Evolutionary conservation across 2,329 filamentous ascomycete genomes (phyloP), one percentile per base, ranked within the genome.

Genomic region (Volutella citrinella): DNA sequence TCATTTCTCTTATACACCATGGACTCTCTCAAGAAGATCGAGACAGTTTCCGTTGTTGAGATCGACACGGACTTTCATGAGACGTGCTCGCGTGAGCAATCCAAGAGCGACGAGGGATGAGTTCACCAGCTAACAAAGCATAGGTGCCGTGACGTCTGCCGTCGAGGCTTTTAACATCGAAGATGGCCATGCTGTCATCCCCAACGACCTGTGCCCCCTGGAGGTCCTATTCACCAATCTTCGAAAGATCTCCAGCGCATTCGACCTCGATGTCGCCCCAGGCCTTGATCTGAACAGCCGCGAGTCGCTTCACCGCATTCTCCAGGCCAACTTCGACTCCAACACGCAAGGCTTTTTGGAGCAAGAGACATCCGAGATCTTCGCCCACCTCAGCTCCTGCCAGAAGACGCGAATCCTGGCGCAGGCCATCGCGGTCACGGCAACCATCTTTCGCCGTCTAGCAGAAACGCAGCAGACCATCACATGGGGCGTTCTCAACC

Each of bases 321-420:
- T 54, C 10, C 51, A 54, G 27, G 49, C 51, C 40, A 51, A 49
- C 33, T 54, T 54, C 28, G 48, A 52, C 42, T 51, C 46, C 24
- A 42, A 54, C 20, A 54, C 51, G 8, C 51, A 54, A 18, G 30
- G 30, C 5, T 46, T 41, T 18, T 42, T 54, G 4, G 51, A 54
- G 33, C 46, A 49, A 30, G 51, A 54, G 36, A 46, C 46, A 9
- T 52, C 51, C 7, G 43, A 54, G 19, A 48, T 52, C 32, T 54
- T 54, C 27, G 45, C 50, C 4, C 36, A 48, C 15, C 43, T 54
- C 3, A 38, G 30, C 38, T 38, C 45, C 10, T 49, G 43, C 15
- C 46, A 52, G 26, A 54, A 51, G 29, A 42, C 34, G 17, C 46
- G 43, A 28, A 51, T 54, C 22, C 36, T 54, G 10, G 48, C 51